These are phyloP conservation scores for Phyllosticta citriasiana DNA, from an alignment of 2,329 filamentous ascomycete genomes.

Conservation along the genomic window DNA sequence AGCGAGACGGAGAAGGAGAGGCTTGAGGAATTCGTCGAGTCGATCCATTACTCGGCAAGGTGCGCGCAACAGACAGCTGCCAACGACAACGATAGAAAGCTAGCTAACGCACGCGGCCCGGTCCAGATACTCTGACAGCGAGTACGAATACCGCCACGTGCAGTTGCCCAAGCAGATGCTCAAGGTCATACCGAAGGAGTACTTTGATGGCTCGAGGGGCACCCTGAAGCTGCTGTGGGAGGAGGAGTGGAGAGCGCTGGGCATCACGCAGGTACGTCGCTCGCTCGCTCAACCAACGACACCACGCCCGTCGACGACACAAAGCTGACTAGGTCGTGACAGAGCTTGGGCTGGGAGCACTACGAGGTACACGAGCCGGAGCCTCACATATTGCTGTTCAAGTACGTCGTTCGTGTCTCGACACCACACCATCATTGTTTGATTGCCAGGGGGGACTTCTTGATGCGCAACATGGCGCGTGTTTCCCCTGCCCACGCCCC, in stretches of 20 bases:
- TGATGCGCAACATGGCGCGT: neutral
- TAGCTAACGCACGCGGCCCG: slow-evolving; percentile 9
- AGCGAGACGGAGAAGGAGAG: slow-evolving; percentile 71
- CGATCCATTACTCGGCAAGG: slow-evolving; percentile 92
- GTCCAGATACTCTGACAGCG: slow-evolving; percentile 76
- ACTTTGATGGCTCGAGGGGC: slow-evolving; percentile 79
- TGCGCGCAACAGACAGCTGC: slow-evolving; percentile 32
- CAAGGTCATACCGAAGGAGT: slow-evolving; percentile 90
- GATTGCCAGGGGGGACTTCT: neutral
- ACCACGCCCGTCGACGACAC: neutral
- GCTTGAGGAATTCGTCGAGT: slow-evolving; percentile 83
- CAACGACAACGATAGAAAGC: neutral
- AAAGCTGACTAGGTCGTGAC: slow-evolving; percentile 6
- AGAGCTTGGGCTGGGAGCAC: slow-evolving; percentile 98
- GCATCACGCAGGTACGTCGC: slow-evolving; percentile 76
- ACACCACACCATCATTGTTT: slow-evolving; percentile 1
- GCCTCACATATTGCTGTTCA: slow-evolving; percentile 96
- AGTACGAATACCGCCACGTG: slow-evolving; percentile 95
- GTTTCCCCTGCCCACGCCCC: neutral
- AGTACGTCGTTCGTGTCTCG: slow-evolving; percentile 50
- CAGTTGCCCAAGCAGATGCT: slow-evolving; percentile 98
- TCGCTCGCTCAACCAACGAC: neutral
- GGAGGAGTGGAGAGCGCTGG: slow-evolving; percentile 93
- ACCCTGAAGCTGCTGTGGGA: slow-evolving; percentile 96
- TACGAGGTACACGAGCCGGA: slow-evolving; percentile 99